Base-by-base conservation (phyloP, 345 rosid genomes). In the Melastoma malabathricum region DNA sequence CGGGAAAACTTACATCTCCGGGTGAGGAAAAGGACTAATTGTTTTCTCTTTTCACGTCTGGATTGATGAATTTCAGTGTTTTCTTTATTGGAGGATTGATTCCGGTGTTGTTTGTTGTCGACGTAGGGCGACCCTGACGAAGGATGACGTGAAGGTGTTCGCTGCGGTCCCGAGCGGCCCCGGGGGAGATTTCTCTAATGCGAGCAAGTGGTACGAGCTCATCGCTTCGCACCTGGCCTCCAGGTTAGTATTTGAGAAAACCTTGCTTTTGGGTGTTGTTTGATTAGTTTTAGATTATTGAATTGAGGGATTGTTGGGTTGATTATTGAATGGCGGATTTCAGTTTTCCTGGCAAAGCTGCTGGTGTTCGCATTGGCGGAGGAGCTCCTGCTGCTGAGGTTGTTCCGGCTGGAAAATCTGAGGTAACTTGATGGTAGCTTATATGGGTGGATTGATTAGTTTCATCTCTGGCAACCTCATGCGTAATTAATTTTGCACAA, bases 331-430 rank as follows among this genome's bases (percentile, higher is more conserved):
- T 8, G 41, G 12, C 12, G 41, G 41, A 34, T n/a, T 58, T 17
- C 59, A 90, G 96, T 65, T 86, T 90, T 64, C 94, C 96, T 2
- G 89, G 96, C 0, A 84, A 82, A 73, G 86, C 98, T 46, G 68
- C 65, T 47, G 95, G 94, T 31, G 98, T 90, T 17, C 72, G 69
- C 22, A 5, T 90, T 55, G 85, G 89, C 44, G 78, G 76, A 58
- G 48, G 52, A 52, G 82, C 63, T 65, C 77, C 70, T 57, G 48
- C 41, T 34, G 41, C 41, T 2, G 41, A 34, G 41, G 2, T 34
- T 34, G 41, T 34, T 8, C 41, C 12, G 41, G 41, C 12, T 34
- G 41, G 12, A 34, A 34, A 34, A 34, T 7, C 41, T 8, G 41
- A 34, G 10, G 41, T 34, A 34, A 34, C 12, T 34, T 8, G 41